Percentiles rank a stretch among this genome's conserved stretches.
These are phyloP conservation scores for Geoglossum cookeanum DNA, from an alignment of 2,329 filamentous ascomycete species.

Conservation along the genomic window DNA sequence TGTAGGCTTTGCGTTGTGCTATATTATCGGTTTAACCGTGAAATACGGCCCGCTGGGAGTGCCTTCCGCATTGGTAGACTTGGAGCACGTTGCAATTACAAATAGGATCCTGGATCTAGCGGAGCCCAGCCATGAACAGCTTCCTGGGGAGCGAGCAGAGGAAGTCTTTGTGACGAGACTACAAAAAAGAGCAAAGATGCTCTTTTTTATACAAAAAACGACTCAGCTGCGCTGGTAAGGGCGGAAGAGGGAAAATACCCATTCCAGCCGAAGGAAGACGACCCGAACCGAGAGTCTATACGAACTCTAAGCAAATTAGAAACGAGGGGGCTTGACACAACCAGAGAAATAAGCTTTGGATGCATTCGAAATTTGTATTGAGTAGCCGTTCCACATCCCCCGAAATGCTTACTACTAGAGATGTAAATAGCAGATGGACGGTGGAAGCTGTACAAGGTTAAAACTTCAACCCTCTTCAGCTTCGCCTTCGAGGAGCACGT, in stretches of 20 bases:
- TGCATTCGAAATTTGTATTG: neutral
- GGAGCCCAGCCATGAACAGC: neutral
- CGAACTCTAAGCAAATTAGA: neutral
- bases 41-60: neutral
- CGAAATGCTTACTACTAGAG: neutral
- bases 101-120: neutral
- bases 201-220: neutral
- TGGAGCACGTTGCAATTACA: neutral
- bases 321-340: neutral
- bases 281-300: neutral
- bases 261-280: neutral
- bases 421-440: neutral
- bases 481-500: slow-evolving; percentile 69
- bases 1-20: neutral
- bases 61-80: neutral
- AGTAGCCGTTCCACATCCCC: neutral
- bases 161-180: neutral
- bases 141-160: neutral
- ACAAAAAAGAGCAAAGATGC: neutral
- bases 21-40: neutral
- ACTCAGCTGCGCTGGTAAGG: neutral
- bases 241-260: neutral
- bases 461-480: slow-evolving; percentile 29
- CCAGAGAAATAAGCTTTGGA: neutral
- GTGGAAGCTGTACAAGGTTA: neutral